Evolutionary conservation across 2,329 filamentous ascomycete genomes (phyloP).

Genomic region (Didymellaceae sp.): DNA sequence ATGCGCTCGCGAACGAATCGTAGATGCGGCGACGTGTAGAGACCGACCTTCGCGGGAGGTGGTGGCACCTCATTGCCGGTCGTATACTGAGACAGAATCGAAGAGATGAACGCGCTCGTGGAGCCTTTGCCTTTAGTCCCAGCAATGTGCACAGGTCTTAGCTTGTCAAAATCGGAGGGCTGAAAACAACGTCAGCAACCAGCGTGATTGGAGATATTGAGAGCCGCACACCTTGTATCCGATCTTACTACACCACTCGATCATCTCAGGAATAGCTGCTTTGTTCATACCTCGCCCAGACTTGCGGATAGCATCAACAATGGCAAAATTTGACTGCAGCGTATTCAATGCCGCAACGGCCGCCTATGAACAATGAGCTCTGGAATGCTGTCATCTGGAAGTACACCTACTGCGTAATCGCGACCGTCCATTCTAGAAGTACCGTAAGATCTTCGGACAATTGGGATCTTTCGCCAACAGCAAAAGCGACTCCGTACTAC

Average conservation of each 20-base stretch:
- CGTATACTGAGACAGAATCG: slow-evolving; percentile 72
- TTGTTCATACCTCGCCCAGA: slow-evolving; percentile 76
- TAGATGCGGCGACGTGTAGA: slow-evolving; percentile 87
- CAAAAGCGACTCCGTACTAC: slow-evolving; percentile 31
- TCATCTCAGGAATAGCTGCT: slow-evolving; percentile 80
- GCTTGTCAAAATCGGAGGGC: slow-evolving; percentile 65
- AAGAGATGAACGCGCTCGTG: slow-evolving; percentile 81
- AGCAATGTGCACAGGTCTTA: slow-evolving; percentile 80
- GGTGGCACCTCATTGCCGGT: slow-evolving; percentile 43
- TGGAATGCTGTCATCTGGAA: neutral
- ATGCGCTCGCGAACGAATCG: slow-evolving; percentile 85
- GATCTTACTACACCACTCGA: slow-evolving; percentile 75
- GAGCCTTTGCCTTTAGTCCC: slow-evolving; percentile 96
- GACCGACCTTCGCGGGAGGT: slow-evolving; percentile 66
- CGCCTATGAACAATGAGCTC: slow-evolving; percentile 54
- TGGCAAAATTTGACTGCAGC: slow-evolving; percentile 78
- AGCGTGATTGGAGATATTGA: slow-evolving; percentile 4
- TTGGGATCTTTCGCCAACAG: slow-evolving; percentile 18
- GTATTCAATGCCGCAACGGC: slow-evolving; percentile 77
- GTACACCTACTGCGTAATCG: slow-evolving; percentile 43
- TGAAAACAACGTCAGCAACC: slow-evolving; percentile 37
- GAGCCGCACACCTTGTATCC: slow-evolving; percentile 71
- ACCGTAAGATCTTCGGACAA: slow-evolving; percentile 26
- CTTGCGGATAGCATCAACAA: slow-evolving; percentile 78
- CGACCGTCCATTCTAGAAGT: slow-evolving; percentile 38